Evolutionary conservation across 257 asterid genomes (phyloP), one percentile per base, ranked within the genome.

Genomic region (Forsythia suspensa): DNA sequence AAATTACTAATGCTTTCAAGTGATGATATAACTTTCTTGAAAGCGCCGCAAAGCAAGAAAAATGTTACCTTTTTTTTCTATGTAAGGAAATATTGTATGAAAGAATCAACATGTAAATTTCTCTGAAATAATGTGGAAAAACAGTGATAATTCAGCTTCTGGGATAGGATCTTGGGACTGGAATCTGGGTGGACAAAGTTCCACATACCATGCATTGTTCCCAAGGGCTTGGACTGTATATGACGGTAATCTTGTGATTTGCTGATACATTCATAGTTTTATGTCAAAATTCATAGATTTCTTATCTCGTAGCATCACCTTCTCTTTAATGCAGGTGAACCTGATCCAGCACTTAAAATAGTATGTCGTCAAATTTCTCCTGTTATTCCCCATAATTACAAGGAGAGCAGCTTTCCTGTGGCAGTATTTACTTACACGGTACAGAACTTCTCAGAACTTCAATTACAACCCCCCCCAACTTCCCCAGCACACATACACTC

Each of bases 141-240:
- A 82, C 97, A 92, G 99, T 77, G 95, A 90, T 77, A 80, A 78
- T 72, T 85, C 95, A 76, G 92, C 88, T 81, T 80, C 90, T 77
- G 99, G 99, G 80, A 90, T 94, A 82, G 94, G 90, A 87, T 93
- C 97, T 76, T 96, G 99, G 99, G 99, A 94, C 89, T 96, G 99
- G 99, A 89, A 83, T 52, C 88, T 96, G 74, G 82, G 80, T 57
- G 99, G 99, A 57, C 76, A 81, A 73, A 83, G 82, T 38, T 96
- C 92, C 40, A 89, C 97, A 18, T 96, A 94, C 89, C 98, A 96
- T 94, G 99, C 95, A 66, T 80, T 96, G 86, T 96, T 75, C 85
- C 99, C 99, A 5, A 91, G 99, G 87, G 88, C 99, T n/a, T 96
- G 99, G 99, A 96, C 99, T 41, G 96, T 91, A 40, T 94, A 94